Evolutionary conservation across 345 rosid genomes (phyloP).

Genomic region (Tarenaya hassleriana): DNA sequence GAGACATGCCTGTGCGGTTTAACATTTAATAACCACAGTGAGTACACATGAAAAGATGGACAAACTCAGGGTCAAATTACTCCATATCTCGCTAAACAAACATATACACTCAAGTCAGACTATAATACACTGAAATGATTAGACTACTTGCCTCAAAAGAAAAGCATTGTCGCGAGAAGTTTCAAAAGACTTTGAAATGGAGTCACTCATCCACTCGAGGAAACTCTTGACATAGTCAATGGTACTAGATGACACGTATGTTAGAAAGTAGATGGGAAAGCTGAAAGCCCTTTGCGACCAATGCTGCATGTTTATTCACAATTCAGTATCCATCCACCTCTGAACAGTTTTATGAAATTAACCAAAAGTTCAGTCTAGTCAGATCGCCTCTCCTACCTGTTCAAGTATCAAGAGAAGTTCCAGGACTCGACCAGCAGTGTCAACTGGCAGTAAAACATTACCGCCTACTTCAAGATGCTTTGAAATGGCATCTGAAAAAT

Average conservation of each 20-base stretch:
- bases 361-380: slow-evolving; percentile 9
- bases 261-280: slow-evolving; percentile 82
- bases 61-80: neutral
- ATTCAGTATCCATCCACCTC: slow-evolving; percentile 22
- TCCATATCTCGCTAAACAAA: too few species aligned
- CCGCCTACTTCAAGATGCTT: slow-evolving; percentile 82
- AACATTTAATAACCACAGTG: neutral
- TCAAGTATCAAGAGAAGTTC: slow-evolving; percentile 88
- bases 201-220: slow-evolving; percentile 99
- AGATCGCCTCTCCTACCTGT: slow-evolving; percentile 44
- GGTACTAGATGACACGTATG: slow-evolving; percentile 87
- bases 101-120: too few species aligned
- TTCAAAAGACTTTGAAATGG: slow-evolving; percentile 93
- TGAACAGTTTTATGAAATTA: slow-evolving; percentile 12
- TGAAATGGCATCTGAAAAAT: slow-evolving; percentile 38
- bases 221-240: slow-evolving; percentile 96
- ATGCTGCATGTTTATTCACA: slow-evolving; percentile 44
- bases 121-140: too few species aligned
- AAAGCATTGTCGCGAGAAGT: slow-evolving; percentile 97
- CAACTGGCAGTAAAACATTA: slow-evolving; percentile 85
- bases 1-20: slow-evolving; percentile 62
- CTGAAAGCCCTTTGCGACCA: slow-evolving; percentile 63
- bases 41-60: neutral
- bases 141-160: slow-evolving; percentile 57
- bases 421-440: slow-evolving; percentile 84